phyloP scores from a whole-genome alignment of 768 basidiomycete genomes.

The Suillus hirtellus region DNA sequence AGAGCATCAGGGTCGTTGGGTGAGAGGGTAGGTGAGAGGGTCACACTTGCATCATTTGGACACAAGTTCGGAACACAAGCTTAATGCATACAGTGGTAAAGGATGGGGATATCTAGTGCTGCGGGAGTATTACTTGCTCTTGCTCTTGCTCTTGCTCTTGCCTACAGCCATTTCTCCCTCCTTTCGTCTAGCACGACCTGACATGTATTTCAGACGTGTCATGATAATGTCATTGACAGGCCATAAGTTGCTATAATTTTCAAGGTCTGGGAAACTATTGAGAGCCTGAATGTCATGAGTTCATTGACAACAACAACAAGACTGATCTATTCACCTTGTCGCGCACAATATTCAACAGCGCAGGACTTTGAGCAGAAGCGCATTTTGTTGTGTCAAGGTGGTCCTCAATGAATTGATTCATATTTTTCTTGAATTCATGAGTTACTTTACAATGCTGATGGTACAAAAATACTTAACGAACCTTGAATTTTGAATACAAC shows the following conservation, averaged over 20 bases:
- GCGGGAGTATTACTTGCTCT: too few relatives aligned
- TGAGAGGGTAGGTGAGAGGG: too few relatives aligned
- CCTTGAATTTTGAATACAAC: constrained; percentile 22
- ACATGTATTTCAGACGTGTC: constrained; percentile 17
- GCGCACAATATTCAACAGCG: not conserved
- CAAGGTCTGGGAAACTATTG: constrained; percentile 12
- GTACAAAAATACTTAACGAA: constrained; percentile 1
- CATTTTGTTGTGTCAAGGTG: constrained; percentile 15
- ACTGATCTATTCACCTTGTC: constrained; percentile 5
- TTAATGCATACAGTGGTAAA: too few relatives aligned
- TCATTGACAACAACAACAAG: not conserved
- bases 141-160: not conserved
- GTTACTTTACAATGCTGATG: not conserved
- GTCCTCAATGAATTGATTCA: constrained; percentile 9
- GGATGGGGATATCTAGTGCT: not conserved
- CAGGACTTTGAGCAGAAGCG: constrained; percentile 9
- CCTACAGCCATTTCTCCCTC: constrained; percentile 10
- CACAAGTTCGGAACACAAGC: too few relatives aligned
- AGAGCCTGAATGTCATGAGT: constrained; percentile 1
- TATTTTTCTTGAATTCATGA: not conserved
- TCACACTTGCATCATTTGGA: too few relatives aligned
- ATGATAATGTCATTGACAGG: constrained; percentile 14
- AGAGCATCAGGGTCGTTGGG: too few relatives aligned
- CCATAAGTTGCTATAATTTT: constrained; percentile 12
- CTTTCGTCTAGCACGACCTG: not conserved